Conservation (phyloP, 75 land plant genomes). For the Gnetum montanum region DNA sequence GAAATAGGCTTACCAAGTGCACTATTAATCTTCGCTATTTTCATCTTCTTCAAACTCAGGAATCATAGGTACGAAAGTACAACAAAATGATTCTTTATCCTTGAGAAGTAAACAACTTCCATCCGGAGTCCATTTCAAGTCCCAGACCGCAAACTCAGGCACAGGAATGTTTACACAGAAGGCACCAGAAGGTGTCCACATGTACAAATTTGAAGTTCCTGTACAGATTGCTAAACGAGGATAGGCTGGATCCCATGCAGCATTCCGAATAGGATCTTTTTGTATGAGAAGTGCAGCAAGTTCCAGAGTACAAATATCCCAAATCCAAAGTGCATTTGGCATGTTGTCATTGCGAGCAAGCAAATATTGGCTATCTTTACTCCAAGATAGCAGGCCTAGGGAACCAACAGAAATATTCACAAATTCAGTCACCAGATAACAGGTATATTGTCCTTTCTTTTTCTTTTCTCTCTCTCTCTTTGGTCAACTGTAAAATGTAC, state of each 20-base stretch:
- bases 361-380: constrained; percentile 81
- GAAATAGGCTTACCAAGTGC: too few species aligned
- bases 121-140: constrained; percentile 87
- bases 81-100: constrained; percentile 80
- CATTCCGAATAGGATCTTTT: constrained; percentile 81
- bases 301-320: constrained; percentile 76
- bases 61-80: constrained; percentile 67
- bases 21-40: constrained; percentile 26
- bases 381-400: constrained; percentile 85
- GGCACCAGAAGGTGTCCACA: constrained; percentile 97
- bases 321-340: constrained; percentile 92
- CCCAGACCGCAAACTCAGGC: constrained; percentile 53
- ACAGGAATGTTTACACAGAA: constrained; percentile 81
- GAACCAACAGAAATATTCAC: too few species aligned
- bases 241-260: constrained; percentile 83
- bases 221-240: constrained; percentile 84
- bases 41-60: constrained; percentile 29
- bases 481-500: background rate
- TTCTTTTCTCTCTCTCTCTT: too few species aligned
- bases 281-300: constrained; percentile 85
- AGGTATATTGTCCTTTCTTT: too few species aligned
- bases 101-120: constrained; percentile 79
- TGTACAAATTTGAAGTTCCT: constrained; percentile 78
- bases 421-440: background rate
- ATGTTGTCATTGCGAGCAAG: constrained; percentile 91